Conservation (phyloP, 768 basidiomycete genomes). For the Tulasnella sp. region DNA sequence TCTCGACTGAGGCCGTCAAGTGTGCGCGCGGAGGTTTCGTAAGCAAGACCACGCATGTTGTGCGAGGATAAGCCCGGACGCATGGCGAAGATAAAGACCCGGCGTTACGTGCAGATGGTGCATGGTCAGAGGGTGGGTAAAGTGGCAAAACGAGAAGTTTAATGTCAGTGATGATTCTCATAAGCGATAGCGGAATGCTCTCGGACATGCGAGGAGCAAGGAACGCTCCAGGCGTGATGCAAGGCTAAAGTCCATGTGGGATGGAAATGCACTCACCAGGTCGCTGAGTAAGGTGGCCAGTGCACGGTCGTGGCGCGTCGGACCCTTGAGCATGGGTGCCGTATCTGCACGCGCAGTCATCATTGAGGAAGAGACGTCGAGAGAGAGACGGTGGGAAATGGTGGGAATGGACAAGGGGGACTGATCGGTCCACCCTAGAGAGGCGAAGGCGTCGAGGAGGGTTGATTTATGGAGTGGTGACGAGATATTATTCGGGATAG, state of each 20-base stretch:
- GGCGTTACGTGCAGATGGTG: too few species aligned
- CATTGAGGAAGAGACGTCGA: background rate
- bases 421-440: background rate
- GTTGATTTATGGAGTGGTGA: background rate
- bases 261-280: constrained; percentile 3
- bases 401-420: background rate
- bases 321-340: background rate
- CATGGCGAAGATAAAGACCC: background rate
- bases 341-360: background rate
- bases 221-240: too few species aligned
- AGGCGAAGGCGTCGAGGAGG: background rate
- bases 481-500: too few species aligned
- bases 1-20: background rate
- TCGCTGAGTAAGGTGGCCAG: background rate
- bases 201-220: too few species aligned
- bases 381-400: background rate
- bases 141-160: background rate
- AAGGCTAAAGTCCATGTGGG: too few species aligned
- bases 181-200: background rate
- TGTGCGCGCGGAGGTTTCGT: background rate
- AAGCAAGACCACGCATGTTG: background rate
- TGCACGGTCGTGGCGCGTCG: background rate
- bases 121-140: background rate
- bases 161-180: background rate
- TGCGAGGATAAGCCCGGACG: background rate